A percentile compares a stretch with the other conserved stretches of the same genome.
phyloP scores from a whole-genome alignment of 148 eudicot species.

The Chenopodium quinoa region DNA sequence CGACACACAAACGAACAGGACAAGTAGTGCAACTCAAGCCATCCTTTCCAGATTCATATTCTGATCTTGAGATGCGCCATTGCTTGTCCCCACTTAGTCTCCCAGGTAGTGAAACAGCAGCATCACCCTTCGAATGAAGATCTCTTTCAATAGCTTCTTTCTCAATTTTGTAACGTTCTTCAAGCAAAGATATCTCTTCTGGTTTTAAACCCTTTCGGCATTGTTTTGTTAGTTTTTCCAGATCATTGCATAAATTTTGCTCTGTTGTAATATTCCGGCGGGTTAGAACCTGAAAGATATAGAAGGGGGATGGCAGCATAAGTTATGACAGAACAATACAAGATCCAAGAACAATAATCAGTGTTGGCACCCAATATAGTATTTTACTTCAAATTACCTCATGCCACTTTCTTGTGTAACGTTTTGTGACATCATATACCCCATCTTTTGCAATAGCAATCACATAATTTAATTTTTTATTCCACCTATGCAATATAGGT shows the following conservation, averaged over 20 bases:
- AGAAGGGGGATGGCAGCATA: conserved; percentile 17
- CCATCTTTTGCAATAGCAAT: conserved; percentile 89
- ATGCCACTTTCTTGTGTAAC: conserved; percentile 94
- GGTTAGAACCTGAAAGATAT: conserved; percentile 59
- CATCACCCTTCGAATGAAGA: conserved; percentile 48
- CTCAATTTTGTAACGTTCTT: conserved; percentile 71
- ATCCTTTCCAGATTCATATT: conserved; percentile 62
- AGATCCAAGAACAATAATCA: conserved; percentile 6
- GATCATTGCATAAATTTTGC: conserved; percentile 41
- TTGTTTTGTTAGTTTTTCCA: conserved; percentile 63
- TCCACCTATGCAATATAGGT: conserved; percentile 54
- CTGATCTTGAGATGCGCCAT: conserved; percentile 91
- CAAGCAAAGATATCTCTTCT: conserved; percentile 46
- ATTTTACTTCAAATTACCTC: conserved; percentile 49
- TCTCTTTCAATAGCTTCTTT: conserved; percentile 51
- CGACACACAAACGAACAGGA: conserved; percentile 79
- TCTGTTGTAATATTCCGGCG: conserved; percentile 73
- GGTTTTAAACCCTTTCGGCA: conserved; percentile 48
- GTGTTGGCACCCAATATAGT: background rate
- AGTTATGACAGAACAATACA: background rate
- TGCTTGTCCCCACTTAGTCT: conserved; percentile 88
- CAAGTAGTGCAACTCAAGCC: conserved; percentile 59
- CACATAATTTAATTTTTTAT: conserved; percentile 69
- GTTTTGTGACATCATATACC: conserved; percentile 92
- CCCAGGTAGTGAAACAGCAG: conserved; percentile 78